Percentiles rank a stretch among this genome's conserved stretches.
phyloP scores from a whole-genome alignment of 2,329 filamentous ascomycete species.

The Biscogniauxia marginata region DNA sequence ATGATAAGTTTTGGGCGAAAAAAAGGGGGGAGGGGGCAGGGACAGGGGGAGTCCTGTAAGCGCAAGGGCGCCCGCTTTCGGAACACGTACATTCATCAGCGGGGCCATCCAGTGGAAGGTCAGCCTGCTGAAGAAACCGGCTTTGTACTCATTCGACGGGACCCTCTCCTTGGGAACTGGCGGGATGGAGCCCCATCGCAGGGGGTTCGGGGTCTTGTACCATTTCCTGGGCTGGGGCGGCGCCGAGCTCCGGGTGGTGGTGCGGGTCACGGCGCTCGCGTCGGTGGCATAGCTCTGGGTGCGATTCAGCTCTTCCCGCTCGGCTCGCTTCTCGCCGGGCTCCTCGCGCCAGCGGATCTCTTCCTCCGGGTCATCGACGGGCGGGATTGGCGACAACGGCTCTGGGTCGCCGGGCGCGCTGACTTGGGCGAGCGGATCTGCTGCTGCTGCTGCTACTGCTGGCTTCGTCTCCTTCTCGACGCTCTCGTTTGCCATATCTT shows the following conservation, averaged over 20 bases:
- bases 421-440: constrained; percentile 23
- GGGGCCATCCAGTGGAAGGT: constrained; percentile 90
- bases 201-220: constrained; percentile 61
- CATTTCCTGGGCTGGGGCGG: constrained; percentile 48
- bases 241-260: constrained; percentile 35
- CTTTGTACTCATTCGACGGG: constrained; percentile 68
- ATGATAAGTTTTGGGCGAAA: constrained; percentile 1
- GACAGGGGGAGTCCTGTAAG: neutral
- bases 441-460: constrained; percentile 18
- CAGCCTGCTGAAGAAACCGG: constrained; percentile 70
- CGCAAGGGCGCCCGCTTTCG: neutral
- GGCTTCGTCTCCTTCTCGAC: constrained; percentile 27
- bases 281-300: constrained; percentile 55
- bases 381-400: constrained; percentile 13
- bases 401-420: constrained; percentile 21
- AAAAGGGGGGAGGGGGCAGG: neutral
- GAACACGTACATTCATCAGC: constrained; percentile 68
- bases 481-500: constrained; percentile 23
- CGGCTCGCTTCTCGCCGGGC: constrained; percentile 25
- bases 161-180: constrained; percentile 52
- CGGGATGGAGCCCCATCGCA: constrained; percentile 58
- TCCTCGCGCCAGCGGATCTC: constrained; percentile 28
- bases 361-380: constrained; percentile 27
- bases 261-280: constrained; percentile 47
- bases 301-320: constrained; percentile 37